phyloP scores from a whole-genome alignment of 1,284 basidiomycete species.

The Cryptococcus hybrid region DNA sequence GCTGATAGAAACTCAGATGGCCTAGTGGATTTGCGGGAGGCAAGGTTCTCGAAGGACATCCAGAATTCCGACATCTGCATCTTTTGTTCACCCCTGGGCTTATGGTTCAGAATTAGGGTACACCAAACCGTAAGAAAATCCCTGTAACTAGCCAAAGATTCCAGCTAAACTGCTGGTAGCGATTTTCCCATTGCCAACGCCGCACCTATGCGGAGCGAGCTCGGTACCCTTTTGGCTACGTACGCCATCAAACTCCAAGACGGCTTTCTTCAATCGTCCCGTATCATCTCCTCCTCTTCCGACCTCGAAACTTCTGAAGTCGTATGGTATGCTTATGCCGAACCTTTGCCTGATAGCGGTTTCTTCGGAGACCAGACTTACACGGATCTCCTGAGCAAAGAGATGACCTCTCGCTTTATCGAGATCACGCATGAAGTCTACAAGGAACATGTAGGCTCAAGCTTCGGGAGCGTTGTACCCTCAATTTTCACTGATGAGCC shows the following conservation, averaged over 20 bases:
- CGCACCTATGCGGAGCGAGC: slow-evolving; percentile 24
- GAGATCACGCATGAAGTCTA: slow-evolving; percentile 30
- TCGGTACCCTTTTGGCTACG: slow-evolving; percentile 21
- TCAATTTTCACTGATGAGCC: too few species aligned
- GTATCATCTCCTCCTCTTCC: slow-evolving; percentile 5
- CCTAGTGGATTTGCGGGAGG: too few species aligned
- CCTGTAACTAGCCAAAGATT: background rate
- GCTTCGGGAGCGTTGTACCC: too few species aligned
- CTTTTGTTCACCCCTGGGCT: slow-evolving; percentile 8
- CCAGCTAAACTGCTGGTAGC: slow-evolving; percentile 4
- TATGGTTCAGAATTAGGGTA: slow-evolving; percentile 25
- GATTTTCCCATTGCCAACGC: slow-evolving; percentile 22
- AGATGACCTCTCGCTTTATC: slow-evolving; percentile 25
- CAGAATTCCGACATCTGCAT: too few species aligned
- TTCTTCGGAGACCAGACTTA: slow-evolving; percentile 29
- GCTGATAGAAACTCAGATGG: too few species aligned
- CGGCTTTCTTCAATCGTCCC: slow-evolving; percentile 16
- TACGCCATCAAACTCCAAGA: slow-evolving; percentile 20
- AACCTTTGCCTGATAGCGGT: slow-evolving; percentile 22
- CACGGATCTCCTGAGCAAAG: slow-evolving; percentile 22
- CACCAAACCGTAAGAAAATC: slow-evolving; percentile 17
- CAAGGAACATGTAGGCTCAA: slow-evolving; percentile 8
- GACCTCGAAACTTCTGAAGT: slow-evolving; percentile 2
- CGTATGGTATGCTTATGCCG: slow-evolving; percentile 28
- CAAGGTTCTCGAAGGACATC: too few species aligned